Evolutionary conservation across 148 eudicot species (phyloP), one percentile per base, ranked within the genome.

Genomic region (Selenicereus undatus): DNA sequence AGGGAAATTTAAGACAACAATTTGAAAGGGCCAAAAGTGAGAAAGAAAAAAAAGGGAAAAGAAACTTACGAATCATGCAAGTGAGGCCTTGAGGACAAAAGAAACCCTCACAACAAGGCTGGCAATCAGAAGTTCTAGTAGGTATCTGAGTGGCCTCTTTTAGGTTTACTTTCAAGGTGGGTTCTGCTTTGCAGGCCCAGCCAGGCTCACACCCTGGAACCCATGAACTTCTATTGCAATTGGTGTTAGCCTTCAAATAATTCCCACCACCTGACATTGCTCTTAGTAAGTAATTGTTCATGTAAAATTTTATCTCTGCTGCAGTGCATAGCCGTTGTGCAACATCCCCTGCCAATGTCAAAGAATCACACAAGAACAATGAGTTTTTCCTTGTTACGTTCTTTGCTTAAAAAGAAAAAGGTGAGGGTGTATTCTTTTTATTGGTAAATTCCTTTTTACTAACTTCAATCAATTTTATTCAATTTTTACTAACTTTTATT

Each of bases 21-120:
- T 4, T 39, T 7, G 32, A 32, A 32, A 32, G 32, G 2, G 32
- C 32, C 32, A 32, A 32, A 32, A 1, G 32, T 32, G 32, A 32
- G 32, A 32, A 2, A 2, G 32, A 32, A 39, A 7, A 39, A 39
- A 72, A 8, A 29, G 36, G 18, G 30, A 29, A 16, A 32, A 72
- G 75, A 32, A 35, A 84, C 91, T 87, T 77, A 91, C 93, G 91
- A 79, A 93, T 88, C 97, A 93, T 93, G 93, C 94, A 93, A 52
- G 97, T 89, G 71, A 93, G 84, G 65, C 97, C 93, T 29, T 76
- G 86, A 77, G 97, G 97, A 78, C 97, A 93, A 82, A 91, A 93
- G 91, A 93, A 93, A 27, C 97, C 94, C 70, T 88, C 94, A 76
- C 97, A 93, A 74, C 97, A 93, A 21, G 92, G 82, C 51, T 79